A percentile compares a stretch with the other conserved stretches of the same genome.
phyloP scores from a whole-genome alignment of 169 alveolate species.

The Gregarina niphandrodes region DNA sequence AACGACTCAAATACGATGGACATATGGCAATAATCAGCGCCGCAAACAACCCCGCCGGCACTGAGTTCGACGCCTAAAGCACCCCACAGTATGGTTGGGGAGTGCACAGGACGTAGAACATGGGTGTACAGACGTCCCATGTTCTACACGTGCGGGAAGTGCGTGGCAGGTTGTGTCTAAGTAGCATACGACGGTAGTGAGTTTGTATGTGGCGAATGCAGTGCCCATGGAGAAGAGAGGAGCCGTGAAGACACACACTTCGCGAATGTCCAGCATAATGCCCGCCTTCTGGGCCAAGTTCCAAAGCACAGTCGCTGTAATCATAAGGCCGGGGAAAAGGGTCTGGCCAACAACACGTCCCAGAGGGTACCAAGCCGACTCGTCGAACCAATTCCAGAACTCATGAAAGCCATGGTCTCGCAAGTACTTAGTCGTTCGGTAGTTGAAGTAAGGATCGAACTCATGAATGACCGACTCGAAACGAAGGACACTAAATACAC shows the following conservation, averaged over 20 bases:
- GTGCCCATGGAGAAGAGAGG: slow-evolving; percentile 79
- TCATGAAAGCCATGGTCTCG: slow-evolving; percentile 67
- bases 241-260: slow-evolving; percentile 81
- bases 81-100: no score
- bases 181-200: no score
- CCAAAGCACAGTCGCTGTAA: slow-evolving; percentile 58
- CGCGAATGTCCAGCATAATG: slow-evolving; percentile 63
- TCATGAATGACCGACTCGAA: slow-evolving; percentile 88
- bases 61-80: no score
- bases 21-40: slow-evolving; percentile 80
- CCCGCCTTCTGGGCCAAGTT: slow-evolving; percentile 20
- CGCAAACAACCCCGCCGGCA: slow-evolving; percentile 74
- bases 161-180: no score
- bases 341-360: slow-evolving; percentile 95
- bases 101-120: no score
- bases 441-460: slow-evolving; percentile 95
- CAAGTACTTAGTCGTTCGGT: slow-evolving; percentile 71
- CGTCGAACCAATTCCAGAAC: slow-evolving; percentile 91
- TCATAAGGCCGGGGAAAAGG: slow-evolving; percentile 89
- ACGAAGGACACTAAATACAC: slow-evolving; percentile 79
- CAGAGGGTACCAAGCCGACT: slow-evolving; percentile 82
- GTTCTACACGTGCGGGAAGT: no score
- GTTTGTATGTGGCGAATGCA: slow-evolving; percentile 63
- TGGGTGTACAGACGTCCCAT: no score
- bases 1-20: slow-evolving; percentile 81